A percentile compares a stretch with the other conserved stretches of the same genome.
These are phyloP conservation scores for Trametes cubensis DNA, from an alignment of 768 basidiomycete genomes.

Conservation along the genomic window DNA sequence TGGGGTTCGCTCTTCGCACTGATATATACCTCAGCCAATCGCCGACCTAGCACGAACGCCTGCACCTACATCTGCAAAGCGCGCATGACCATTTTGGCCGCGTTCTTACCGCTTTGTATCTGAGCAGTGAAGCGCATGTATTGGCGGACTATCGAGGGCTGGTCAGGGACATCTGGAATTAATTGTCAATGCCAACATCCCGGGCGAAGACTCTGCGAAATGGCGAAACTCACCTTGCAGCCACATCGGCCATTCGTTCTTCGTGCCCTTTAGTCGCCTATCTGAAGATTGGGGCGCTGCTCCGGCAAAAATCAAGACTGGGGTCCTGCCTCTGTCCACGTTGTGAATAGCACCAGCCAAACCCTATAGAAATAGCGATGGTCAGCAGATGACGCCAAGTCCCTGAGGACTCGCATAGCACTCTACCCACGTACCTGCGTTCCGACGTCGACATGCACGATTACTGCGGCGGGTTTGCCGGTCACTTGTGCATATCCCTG, in stretches of 20 bases:
- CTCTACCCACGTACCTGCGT: slow-evolving; percentile 50
- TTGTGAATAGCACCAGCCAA: slow-evolving; percentile 76
- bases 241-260: slow-evolving; percentile 81
- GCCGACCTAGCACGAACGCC: not conserved
- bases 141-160: slow-evolving; percentile 69
- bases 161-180: slow-evolving; percentile 63
- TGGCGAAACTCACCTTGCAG: slow-evolving; percentile 51
- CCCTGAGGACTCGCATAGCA: not conserved
- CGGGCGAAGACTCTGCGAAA: not conserved
- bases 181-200: not conserved
- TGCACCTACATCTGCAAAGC: slow-evolving; percentile 64
- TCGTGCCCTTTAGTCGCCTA: slow-evolving; percentile 58
- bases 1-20: slow-evolving; percentile 71
- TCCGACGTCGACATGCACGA: slow-evolving; percentile 75
- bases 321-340: slow-evolving; percentile 59
- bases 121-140: slow-evolving; percentile 74
- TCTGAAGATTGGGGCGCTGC: slow-evolving; percentile 62
- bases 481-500: slow-evolving; percentile 72
- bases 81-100: slow-evolving; percentile 54
- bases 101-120: slow-evolving; percentile 55
- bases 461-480: slow-evolving; percentile 68
- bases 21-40: slow-evolving; percentile 1
- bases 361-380: slow-evolving; percentile 42
- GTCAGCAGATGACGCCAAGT: not conserved
- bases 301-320: slow-evolving; percentile 76